Base-by-base conservation (phyloP, 805 yeast species). In the Candida easanensis region DNA sequence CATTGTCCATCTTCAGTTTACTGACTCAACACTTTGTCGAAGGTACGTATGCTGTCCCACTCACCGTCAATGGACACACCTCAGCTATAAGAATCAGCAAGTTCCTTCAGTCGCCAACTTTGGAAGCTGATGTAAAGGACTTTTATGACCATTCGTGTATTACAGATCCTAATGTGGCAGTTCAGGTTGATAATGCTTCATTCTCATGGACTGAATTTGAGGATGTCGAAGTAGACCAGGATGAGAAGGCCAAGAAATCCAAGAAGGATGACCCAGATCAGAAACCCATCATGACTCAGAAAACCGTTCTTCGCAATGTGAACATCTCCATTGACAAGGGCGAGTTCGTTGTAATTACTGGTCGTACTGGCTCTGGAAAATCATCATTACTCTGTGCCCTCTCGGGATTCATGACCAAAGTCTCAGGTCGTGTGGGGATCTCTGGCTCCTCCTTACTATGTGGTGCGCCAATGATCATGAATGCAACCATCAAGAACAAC, bases 401-500 rank as follows among this genome's bases (percentile, higher is more conserved):
- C 26, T 66, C 82, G n/a, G 95, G 95, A 1, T 69, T 74, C 28
- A 84, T 87, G 84, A 67, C 69, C n/a, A 73, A 74, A 48, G n/a
- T 34, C 14, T 3, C n/a, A 1, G 65, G 64, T 0, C 33, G 50
- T 0, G 93, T 95, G 32, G 42, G 58, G 0, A 66, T 83, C 9
- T 60, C 63, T 33, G 89, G 89, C 2, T 62, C 49, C 53, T 74
- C 73, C 9, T 57, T 70, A n/a, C 58, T 68, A 34, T 74, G 79
- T 43, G 86, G 88, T 23, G 73, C 73, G 20, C 89, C 89, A 11
- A 88, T 95, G 96, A 75, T 87, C 30, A 88, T 82, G 57, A 88
- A 86, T 62, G 76, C 84, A 2, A 82, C 95, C 0, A 78, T 88
- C 17, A 76, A 75, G 55, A 88, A 84, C 19, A 86, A 86, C 57